phyloP scores from a whole-genome alignment of 2,329 filamentous ascomycete species.

The Claviceps lovelessii region DNA sequence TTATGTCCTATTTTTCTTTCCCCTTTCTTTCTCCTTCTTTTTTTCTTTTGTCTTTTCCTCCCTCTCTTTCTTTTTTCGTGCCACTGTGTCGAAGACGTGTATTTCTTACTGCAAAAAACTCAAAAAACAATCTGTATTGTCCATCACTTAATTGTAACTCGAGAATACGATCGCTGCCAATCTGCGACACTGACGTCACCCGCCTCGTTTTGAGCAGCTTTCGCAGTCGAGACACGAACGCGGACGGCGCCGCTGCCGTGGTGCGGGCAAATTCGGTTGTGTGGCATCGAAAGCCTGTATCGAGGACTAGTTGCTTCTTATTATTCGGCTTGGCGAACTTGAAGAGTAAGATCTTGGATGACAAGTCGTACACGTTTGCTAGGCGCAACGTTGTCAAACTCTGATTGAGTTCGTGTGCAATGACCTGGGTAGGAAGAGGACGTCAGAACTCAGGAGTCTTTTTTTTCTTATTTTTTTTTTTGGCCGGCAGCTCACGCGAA shows the following conservation, averaged over 20 bases:
- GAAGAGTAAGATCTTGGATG: slow-evolving; percentile 85
- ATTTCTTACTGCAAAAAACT: slow-evolving; percentile 64
- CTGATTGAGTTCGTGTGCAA: slow-evolving; percentile 78
- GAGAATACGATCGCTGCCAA: slow-evolving; percentile 86
- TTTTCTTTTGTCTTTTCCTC: background rate
- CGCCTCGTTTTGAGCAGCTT: slow-evolving; percentile 80
- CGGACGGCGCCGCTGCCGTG: slow-evolving; percentile 68
- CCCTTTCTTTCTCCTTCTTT: background rate
- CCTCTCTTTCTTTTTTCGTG: background rate
- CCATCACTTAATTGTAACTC: slow-evolving; percentile 90
- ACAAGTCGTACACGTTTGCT: slow-evolving; percentile 91
- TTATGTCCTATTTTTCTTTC: background rate
- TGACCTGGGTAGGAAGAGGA: slow-evolving; percentile 44
- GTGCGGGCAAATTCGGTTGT: slow-evolving; percentile 81
- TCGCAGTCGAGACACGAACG: slow-evolving; percentile 71
- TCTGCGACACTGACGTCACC: slow-evolving; percentile 65
- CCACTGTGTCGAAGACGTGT: no score
- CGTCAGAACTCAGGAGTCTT: slow-evolving; percentile 5
- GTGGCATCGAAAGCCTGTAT: slow-evolving; percentile 92
- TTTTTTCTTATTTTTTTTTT: background rate
- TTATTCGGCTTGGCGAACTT: slow-evolving; percentile 86
- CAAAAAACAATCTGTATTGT: slow-evolving; percentile 70
- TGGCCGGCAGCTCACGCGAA: background rate
- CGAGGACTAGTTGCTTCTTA: slow-evolving; percentile 80
- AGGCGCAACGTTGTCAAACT: slow-evolving; percentile 66